Evolutionary conservation across 2,329 filamentous ascomycete species (phyloP), one percentile per base, ranked within the genome.

Genomic region (Penicillium verrucosum): DNA sequence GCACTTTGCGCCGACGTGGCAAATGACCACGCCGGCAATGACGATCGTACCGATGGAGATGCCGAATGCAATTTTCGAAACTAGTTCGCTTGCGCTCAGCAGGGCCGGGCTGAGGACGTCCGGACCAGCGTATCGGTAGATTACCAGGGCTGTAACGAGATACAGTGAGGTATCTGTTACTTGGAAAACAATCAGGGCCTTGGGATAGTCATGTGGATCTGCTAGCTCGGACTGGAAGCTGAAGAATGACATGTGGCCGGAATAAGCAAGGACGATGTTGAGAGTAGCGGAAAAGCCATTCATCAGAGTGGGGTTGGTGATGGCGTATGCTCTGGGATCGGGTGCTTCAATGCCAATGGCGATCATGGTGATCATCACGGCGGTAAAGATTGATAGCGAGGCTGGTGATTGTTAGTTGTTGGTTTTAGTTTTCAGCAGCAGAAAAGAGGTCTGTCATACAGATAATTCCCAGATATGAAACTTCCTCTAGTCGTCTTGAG

Each of bases 1-100:
- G 61, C 86, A 86, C 65, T 87, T 88, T 42, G 78, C 80, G 0
- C 84, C 85, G 1, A 89, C 84, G 56, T 86, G 83, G 5, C 82
- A 85, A 64, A 87, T 85, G 54, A 90, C 85, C 14, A 89, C 85
- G 42, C 87, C 87, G 0, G 87, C 85, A 45, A 90, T 82, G 30
- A 89, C 76, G 54, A 89, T 89, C 3, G 88, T 89, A 8, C 86
- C 86, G 4, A 87, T 80, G 1, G 87, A 87, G 54, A 89, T 76
- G 23, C 85, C 86, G 73, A 84, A 90, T 8, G 86, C 85, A 7
- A 87, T 75, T 67, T 88, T 88, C 34, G 81, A 79, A 56, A 89
- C 74, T 0, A 79, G 63, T 4, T 69, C 70, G 1, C 80, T 78
- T 12, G 86, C 81, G 0, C 86, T 87, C 16, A 83, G 82, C 1